Percentiles rank a stretch among this genome's conserved stretches.
phyloP scores from a whole-genome alignment of 371 early-diverging fungal species.

The Apophysomyces sp. region DNA sequence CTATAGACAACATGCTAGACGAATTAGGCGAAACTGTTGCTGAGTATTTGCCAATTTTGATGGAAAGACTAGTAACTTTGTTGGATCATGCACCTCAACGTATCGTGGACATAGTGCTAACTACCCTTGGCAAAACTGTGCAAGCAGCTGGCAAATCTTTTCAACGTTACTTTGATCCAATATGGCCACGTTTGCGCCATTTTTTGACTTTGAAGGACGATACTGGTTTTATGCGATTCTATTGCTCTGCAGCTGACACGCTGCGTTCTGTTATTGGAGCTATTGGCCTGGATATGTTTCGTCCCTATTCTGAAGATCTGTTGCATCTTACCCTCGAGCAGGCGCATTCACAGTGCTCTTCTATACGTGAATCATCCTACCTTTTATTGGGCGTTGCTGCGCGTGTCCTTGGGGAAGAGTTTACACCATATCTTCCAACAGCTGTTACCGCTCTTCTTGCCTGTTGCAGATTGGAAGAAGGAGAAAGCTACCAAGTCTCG shows the following conservation, averaged over 20 bases:
- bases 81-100: conserved; percentile 58
- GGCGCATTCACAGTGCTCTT: conserved; percentile 63
- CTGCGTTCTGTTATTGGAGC: conserved; percentile 82
- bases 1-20: conserved; percentile 82
- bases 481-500: conserved; percentile 38
- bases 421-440: conserved; percentile 67
- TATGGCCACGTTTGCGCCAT: conserved; percentile 65
- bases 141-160: conserved; percentile 73
- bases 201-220: conserved; percentile 68
- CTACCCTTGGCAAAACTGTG: conserved; percentile 86
- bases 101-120: conserved; percentile 71
- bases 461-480: conserved; percentile 76
- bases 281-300: conserved; percentile 78
- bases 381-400: conserved; percentile 81
- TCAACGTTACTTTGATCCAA: conserved; percentile 72
- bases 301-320: conserved; percentile 68
- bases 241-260: conserved; percentile 84
- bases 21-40: conserved; percentile 71
- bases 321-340: conserved; percentile 80
- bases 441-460: conserved; percentile 75
- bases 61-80: conserved; percentile 74
- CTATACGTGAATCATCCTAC: conserved; percentile 80
- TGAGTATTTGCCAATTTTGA: conserved; percentile 74
- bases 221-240: conserved; percentile 65
- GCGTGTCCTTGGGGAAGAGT: conserved; percentile 76